Evolutionary conservation across 2,329 filamentous ascomycete genomes (phyloP).

Genomic region (Sodiomyces alkalinus): DNA sequence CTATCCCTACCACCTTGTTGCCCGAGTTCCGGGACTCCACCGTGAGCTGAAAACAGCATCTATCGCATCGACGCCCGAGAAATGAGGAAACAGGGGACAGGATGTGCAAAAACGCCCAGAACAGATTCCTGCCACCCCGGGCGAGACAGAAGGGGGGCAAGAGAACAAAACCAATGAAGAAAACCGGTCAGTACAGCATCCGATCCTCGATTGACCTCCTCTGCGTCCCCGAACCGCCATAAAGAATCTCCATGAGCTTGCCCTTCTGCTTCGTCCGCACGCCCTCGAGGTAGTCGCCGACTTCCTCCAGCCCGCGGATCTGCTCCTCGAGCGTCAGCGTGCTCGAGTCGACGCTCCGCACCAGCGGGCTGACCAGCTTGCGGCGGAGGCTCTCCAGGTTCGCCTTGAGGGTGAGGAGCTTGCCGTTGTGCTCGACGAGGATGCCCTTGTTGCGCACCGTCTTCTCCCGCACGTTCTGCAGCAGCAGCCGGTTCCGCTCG

Average conservation of each 20-base stretch:
- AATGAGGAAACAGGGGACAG: too few relatives aligned
- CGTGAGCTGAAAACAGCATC: too few relatives aligned
- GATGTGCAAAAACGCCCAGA: too few relatives aligned
- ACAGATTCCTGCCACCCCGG: too few relatives aligned
- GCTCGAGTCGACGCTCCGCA: slow-evolving; percentile 52
- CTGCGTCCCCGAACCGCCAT: slow-evolving; percentile 30
- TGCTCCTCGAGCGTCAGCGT: slow-evolving; percentile 71
- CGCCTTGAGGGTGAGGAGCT: slow-evolving; percentile 68
- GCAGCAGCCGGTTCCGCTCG: slow-evolving; percentile 72
- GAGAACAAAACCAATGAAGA: too few relatives aligned
- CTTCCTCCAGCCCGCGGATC: slow-evolving; percentile 66
- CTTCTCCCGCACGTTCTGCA: slow-evolving; percentile 63
- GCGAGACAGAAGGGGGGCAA: too few relatives aligned
- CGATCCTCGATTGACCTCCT: slow-evolving; percentile 17
- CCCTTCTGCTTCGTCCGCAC: slow-evolving; percentile 69
- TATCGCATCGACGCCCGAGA: too few relatives aligned
- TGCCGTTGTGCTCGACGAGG: slow-evolving; percentile 73
- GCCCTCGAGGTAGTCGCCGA: slow-evolving; percentile 60
- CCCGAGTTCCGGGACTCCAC: too few relatives aligned
- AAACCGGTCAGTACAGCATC: slow-evolving; percentile 2
- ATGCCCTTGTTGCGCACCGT: slow-evolving; percentile 80
- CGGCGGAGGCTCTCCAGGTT: slow-evolving; percentile 73
- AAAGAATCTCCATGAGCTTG: slow-evolving; percentile 68
- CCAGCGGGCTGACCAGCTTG: slow-evolving; percentile 72
- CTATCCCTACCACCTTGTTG: too few relatives aligned